Percentiles rank a stretch among this genome's conserved stretches.
Conservation (phyloP, 2,329 filamentous ascomycete species). For the Aspergillus awamori region DNA sequence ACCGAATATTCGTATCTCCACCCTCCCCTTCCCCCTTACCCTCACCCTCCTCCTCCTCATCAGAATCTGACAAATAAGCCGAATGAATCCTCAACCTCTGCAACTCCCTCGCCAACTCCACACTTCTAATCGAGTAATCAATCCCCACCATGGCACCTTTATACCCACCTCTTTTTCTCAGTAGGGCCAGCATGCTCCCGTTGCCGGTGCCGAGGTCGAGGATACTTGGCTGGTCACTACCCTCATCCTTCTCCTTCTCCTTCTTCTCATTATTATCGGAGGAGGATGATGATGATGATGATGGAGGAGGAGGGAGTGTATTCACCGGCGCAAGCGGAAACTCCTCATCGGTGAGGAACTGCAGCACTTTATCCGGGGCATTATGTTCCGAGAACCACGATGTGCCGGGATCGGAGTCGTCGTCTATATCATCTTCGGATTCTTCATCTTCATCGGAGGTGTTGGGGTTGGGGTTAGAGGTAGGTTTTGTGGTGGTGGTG, state of each 20-base stretch:
- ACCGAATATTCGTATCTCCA: slow-evolving; percentile 43
- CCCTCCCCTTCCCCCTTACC: slow-evolving; percentile 29
- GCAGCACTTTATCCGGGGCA: slow-evolving; percentile 78
- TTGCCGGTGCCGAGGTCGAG: slow-evolving; percentile 94
- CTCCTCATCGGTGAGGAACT: slow-evolving; percentile 61
- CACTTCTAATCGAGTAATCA: slow-evolving; percentile 78
- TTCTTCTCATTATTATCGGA: not conserved
- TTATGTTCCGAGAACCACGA: slow-evolving; percentile 96
- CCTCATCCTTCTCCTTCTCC: not conserved
- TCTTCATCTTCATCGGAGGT: slow-evolving; percentile 68
- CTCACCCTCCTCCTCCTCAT: slow-evolving; percentile 32
- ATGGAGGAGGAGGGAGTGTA: slow-evolving; percentile 25
- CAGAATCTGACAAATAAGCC: slow-evolving; percentile 40
- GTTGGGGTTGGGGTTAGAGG: slow-evolving; percentile 55
- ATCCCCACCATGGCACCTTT: slow-evolving; percentile 75
- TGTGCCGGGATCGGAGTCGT: slow-evolving; percentile 75
- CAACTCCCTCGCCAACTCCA: slow-evolving; percentile 72
- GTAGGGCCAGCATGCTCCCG: slow-evolving; percentile 83
- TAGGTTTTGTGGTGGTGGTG: slow-evolving; percentile 7
- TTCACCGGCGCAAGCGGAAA: slow-evolving; percentile 48
- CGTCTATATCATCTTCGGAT: slow-evolving; percentile 61
- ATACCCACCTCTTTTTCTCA: slow-evolving; percentile 69
- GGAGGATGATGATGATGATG: no score
- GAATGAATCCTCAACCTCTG: slow-evolving; percentile 42
- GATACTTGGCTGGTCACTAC: slow-evolving; percentile 50